A percentile compares a stretch with the other conserved stretches of the same genome.
These are phyloP conservation scores for Sphaceloma murrayae DNA, from an alignment of 2,329 filamentous ascomycete genomes.

Conservation along the genomic window DNA sequence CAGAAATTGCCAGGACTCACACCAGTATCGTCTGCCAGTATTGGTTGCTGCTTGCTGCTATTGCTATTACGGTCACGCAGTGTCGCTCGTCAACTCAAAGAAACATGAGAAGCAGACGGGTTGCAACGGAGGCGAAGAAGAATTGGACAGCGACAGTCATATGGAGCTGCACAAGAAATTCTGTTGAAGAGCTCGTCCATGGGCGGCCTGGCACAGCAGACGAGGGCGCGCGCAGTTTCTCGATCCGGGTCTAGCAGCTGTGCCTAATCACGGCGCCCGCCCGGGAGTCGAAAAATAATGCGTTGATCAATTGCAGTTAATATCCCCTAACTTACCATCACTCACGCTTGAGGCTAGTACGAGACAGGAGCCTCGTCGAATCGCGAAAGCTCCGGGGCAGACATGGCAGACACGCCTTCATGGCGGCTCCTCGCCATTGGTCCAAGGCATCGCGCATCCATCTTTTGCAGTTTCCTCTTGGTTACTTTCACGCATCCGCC, in stretches of 20 bases:
- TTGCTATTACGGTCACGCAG: no score
- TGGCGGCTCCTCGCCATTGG: conserved; percentile 10
- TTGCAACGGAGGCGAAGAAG: not conserved
- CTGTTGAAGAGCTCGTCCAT: conserved; percentile 1
- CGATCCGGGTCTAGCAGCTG: conserved; percentile 7
- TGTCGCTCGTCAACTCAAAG: no score
- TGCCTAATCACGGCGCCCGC: no score
- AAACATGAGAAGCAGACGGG: conserved; percentile 4
- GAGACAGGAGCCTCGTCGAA: not conserved
- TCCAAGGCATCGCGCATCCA: no score
- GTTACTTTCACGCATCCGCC: no score
- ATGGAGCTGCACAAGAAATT: conserved; percentile 9
- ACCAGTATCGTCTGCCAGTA: not conserved
- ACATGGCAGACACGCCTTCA: conserved; percentile 5
- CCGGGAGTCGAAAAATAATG: no score
- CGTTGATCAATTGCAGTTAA: not conserved
- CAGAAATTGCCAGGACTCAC: not conserved
- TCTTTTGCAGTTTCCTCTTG: no score
- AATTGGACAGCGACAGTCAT: conserved; percentile 4
- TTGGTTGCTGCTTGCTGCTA: no score
- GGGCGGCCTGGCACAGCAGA: conserved; percentile 1
- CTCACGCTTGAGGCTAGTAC: not conserved
- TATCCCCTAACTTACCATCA: not conserved
- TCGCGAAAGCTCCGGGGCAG: conserved; percentile 6
- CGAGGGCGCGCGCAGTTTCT: not conserved